Evolutionary conservation across 257 asterid species (phyloP).

Genomic region (Solanum microdontum): DNA sequence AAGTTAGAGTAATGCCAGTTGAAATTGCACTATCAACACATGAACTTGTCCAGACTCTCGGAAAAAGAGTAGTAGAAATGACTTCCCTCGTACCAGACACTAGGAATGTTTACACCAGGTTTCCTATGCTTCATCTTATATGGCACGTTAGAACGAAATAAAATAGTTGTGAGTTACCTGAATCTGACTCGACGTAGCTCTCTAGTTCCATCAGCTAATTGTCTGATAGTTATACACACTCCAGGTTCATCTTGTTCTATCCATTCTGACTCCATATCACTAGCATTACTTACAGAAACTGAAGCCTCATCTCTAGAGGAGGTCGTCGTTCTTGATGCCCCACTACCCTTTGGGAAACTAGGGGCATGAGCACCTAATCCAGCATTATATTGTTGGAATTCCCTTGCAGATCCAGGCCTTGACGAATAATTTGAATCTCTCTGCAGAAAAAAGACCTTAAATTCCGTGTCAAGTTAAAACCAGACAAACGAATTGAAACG

Average conservation of each 20-base stretch:
- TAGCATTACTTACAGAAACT: conserved; percentile 78
- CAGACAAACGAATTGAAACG: neutral
- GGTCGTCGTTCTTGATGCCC: conserved; percentile 65
- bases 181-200: conserved; percentile 90
- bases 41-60: neutral
- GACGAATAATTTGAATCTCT: conserved; percentile 84
- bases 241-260: conserved; percentile 91
- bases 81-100: neutral
- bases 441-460: conserved; percentile 24
- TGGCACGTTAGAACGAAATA: neutral
- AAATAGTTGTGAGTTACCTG: conserved; percentile 35
- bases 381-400: conserved; percentile 20
- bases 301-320: conserved; percentile 82
- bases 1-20: neutral
- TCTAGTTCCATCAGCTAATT: conserved; percentile 72
- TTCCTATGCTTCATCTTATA: neutral
- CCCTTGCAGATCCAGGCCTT: conserved; percentile 57
- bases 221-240: conserved; percentile 81
- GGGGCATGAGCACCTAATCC: conserved; percentile 34
- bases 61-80: neutral
- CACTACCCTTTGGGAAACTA: conserved; percentile 27
- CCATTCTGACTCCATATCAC: conserved; percentile 91
- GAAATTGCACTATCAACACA: neutral
- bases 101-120: neutral
- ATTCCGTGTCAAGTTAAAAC: neutral